Conservation (phyloP, 73 alveolate genomes). For the Stentor roeselii region DNA sequence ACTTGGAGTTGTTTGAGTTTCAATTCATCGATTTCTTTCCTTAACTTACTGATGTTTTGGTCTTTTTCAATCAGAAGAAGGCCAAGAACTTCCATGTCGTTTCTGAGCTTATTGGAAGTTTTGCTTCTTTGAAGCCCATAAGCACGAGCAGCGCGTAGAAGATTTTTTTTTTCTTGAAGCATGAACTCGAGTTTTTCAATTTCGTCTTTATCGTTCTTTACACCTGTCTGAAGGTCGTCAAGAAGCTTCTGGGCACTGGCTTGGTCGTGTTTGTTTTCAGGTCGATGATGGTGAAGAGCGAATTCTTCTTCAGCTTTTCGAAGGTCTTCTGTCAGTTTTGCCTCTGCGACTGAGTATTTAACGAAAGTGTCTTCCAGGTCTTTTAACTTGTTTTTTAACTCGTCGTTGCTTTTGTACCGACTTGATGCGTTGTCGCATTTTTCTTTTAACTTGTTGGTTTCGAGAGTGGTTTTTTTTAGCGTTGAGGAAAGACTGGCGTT, state of each 20-base stretch:
- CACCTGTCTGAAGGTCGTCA: neutral
- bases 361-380: neutral
- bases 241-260: neutral
- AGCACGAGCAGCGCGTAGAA: neutral
- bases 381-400: neutral
- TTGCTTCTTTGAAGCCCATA: neutral
- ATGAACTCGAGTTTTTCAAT: neutral
- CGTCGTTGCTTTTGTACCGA: constrained; percentile 8
- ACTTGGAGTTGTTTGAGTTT: neutral
- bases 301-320: neutral
- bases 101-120: constrained; percentile 12
- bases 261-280: neutral
- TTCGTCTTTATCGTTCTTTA: neutral
- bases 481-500: constrained; percentile 3
- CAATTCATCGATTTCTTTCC: constrained; percentile 2
- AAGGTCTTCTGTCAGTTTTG: neutral
- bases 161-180: neutral
- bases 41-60: neutral
- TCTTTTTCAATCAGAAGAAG: neutral
- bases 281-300: neutral
- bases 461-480: neutral
- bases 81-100: constrained; percentile 12
- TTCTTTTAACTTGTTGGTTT: constrained; percentile 18
- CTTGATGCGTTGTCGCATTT: constrained; percentile 10
- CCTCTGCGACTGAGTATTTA: neutral